Evolutionary conservation across 2,329 filamentous ascomycete species (phyloP), one percentile per base, ranked within the genome.

Genomic region (Botrytis pseudocinerea): DNA sequence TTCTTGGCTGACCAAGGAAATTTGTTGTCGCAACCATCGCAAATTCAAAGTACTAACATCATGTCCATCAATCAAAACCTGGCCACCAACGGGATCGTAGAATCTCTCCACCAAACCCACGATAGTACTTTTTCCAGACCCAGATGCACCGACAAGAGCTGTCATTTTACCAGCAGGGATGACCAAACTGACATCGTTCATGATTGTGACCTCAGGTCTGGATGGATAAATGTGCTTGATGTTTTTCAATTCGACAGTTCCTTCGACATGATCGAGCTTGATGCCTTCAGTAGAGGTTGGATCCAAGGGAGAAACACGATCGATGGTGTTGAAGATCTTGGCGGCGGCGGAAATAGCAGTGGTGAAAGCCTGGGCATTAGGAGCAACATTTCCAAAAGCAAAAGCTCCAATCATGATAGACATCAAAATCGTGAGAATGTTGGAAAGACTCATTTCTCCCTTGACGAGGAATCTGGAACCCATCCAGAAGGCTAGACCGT

Each of bases 221-320:
- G 94, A 97, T 6, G 96, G 96, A 79, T 99, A 98, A 78, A 98
- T 95, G 82, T 97, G 95, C 82, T 93, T 96, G 80, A 98, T 87
- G 77, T 93, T 88, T 77, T 91, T 89, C 62, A 99, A 87, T 76
- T 95, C 92, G 73, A 99, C 91, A 25, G 89, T 89, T 42, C 96
- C 96, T 74, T 92, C 85, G 2, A 97, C 86, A 32, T 88, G 82
- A 1, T 94, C 90, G 1, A 97, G 87, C 77, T 87, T 94, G 74
- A 89, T 85, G n/a, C 95, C 96, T 14, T 87, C 85, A 1, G 91
- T 87, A 3, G 87, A 88, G 9, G 89, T 89, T 0, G 95, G 91
- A 79, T 99, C 93, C 65, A 98, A 85, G 0, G 95, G 94, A 0
- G 96, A 98, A 4, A 84, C 79, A 70, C 96, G 92, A 82, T 98